Evolutionary conservation across 2,329 filamentous ascomycete genomes (phyloP).

Genomic region (Aspergillus carbonarius): DNA sequence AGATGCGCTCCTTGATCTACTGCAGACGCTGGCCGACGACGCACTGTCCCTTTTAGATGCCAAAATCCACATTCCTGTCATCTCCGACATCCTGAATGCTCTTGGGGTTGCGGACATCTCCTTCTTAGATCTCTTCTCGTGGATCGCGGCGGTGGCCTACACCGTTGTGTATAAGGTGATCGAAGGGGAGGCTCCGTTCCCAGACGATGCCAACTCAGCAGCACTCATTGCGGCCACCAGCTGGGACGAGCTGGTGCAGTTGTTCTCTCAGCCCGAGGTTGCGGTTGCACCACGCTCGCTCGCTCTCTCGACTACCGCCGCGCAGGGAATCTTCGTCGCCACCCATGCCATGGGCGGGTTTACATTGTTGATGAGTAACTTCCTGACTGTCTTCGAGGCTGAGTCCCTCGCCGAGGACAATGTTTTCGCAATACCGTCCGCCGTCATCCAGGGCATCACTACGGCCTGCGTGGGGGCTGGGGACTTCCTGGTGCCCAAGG

Average conservation of each 20-base stretch:
- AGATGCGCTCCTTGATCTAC: slow-evolving; percentile 4
- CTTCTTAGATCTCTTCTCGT: slow-evolving; percentile 7
- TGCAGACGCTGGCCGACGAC: neutral
- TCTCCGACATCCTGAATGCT: slow-evolving; percentile 8
- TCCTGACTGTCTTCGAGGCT: neutral
- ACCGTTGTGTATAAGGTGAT: slow-evolving; percentile 10
- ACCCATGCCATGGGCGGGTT: neutral
- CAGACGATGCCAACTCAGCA: neutral
- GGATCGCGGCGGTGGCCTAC: slow-evolving; percentile 2
- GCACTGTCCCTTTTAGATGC: slow-evolving; percentile 6
- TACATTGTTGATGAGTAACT: neutral
- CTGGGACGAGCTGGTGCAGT: neutral
- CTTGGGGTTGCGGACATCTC: slow-evolving; percentile 7
- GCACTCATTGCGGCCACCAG: neutral
- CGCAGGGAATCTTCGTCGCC: neutral
- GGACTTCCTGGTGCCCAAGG: neutral
- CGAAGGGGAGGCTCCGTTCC: slow-evolving; percentile 1
- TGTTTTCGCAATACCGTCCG: neutral
- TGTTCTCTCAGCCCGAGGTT: neutral
- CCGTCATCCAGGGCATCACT: neutral
- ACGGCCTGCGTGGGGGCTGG: neutral
- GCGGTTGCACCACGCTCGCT: no score
- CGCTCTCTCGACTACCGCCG: neutral
- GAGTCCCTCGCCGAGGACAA: neutral
- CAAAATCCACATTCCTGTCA: slow-evolving; percentile 12